Evolutionary conservation across 139 green algal species (phyloP), one percentile per base, ranked within the genome.

Genomic region (Chlamydomonas eustigma): DNA sequence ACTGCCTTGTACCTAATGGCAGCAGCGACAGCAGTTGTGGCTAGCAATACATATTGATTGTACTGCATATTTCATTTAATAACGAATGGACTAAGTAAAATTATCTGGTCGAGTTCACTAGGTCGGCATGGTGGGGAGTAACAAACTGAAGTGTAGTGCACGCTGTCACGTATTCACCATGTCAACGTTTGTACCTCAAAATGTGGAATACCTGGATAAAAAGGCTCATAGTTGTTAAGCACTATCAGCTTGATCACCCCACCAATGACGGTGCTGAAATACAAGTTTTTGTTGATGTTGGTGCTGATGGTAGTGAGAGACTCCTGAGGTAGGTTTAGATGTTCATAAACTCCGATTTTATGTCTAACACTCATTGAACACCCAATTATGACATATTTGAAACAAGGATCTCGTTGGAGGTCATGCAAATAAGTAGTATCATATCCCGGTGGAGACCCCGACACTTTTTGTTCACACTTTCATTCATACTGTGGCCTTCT

Each of bases 271-370:
- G 78, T 83, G 25, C 51, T 44, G 74, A 75, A 83, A 74, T 80
- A 83, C 8, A 83, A 50, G 73, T 38, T 64, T 32, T 37, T 4
- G 24, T 71, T 80, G 68, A 83, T 83, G 39, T 77, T 32, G 25
- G 65, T 66, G 12, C 44, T 28, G 64, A 39, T 50, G 18, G 31
- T 22, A 50, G 39, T 65, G 34, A 50, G 58, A n/a, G n/a, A n/a
- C n/a, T n/a, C n/a, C n/a, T n/a, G n/a, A n/a, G n/a, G n/a, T n/a
- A n/a, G n/a, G n/a, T n/a, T n/a, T n/a, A n/a, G n/a, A n/a, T n/a
- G n/a, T n/a, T n/a, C n/a, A n/a, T n/a, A n/a, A n/a, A n/a, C n/a
- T n/a, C n/a, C n/a, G n/a, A n/a, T n/a, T n/a, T n/a, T n/a, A n/a
- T n/a, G n/a, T n/a, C n/a, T n/a, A n/a, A n/a, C n/a, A n/a, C n/a